Conservation (phyloP, 371 early-diverging fungal species). For the Phascolomyces articulosus region DNA sequence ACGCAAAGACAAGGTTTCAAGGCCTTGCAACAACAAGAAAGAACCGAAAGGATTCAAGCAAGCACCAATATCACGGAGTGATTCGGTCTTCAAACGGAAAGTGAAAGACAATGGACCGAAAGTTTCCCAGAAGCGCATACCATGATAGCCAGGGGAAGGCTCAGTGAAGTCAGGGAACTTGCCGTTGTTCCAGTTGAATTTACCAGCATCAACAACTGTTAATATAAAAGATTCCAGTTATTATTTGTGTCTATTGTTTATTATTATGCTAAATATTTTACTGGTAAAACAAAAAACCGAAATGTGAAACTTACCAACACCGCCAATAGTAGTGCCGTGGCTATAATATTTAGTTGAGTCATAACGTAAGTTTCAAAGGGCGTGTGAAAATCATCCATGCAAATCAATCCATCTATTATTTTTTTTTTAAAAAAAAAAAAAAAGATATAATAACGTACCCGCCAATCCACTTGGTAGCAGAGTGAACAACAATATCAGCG, state of each 20-base stretch:
- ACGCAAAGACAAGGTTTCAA: conserved; percentile 88
- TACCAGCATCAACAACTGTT: conserved; percentile 74
- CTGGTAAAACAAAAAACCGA: not conserved
- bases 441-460: too few species aligned
- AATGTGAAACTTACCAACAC: conserved; percentile 59
- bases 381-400: not conserved
- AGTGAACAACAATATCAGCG: conserved; percentile 90
- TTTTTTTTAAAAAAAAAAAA: not conserved
- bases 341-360: conserved; percentile 32
- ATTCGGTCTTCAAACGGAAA: conserved; percentile 78
- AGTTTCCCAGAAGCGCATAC: conserved; percentile 82
- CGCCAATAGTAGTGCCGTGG: conserved; percentile 84
- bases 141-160: conserved; percentile 85
- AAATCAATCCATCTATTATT: not conserved
- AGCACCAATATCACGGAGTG: conserved; percentile 83
- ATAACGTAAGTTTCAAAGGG: not conserved
- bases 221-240: not conserved
- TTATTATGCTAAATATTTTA: too few species aligned
- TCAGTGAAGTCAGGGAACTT: conserved; percentile 87
- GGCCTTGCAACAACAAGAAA: conserved; percentile 81
- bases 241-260: too few species aligned
- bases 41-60: conserved; percentile 86
- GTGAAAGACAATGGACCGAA: conserved; percentile 76
- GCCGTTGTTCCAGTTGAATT: conserved; percentile 87
- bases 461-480: conserved; percentile 92